Percentiles rank a stretch among this genome's conserved stretches.
Evolutionary conservation across 2,329 filamentous ascomycete species (phyloP).

Genomic region (Mariannaea elegans): DNA sequence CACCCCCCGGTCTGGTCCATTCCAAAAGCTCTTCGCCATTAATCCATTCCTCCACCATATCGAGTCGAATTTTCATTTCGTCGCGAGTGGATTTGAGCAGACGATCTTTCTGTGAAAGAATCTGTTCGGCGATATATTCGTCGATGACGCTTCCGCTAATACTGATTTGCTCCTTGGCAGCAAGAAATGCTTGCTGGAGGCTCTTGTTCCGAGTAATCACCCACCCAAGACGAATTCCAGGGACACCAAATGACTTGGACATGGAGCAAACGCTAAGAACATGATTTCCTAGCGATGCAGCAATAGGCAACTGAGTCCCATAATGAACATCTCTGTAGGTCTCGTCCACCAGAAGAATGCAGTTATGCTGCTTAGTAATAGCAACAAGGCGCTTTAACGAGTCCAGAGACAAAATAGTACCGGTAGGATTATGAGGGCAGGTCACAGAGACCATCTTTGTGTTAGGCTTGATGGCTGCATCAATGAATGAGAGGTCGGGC

Average conservation of each 20-base stretch:
- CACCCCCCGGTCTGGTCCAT: constrained; percentile 35
- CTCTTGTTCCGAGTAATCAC: constrained; percentile 21
- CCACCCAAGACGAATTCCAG: constrained; percentile 36
- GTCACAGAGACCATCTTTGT: constrained; percentile 34
- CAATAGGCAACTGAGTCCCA: constrained; percentile 17
- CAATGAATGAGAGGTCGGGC: constrained; percentile 21
- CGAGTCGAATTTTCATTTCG: constrained; percentile 32
- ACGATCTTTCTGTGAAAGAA: constrained; percentile 21
- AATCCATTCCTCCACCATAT: constrained; percentile 34
- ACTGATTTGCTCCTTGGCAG: constrained; percentile 38
- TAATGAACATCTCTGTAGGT: constrained; percentile 34
- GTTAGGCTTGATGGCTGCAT: constrained; percentile 24
- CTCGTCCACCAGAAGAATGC: constrained; percentile 34
- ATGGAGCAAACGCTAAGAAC: constrained; percentile 35
- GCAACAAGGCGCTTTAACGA: constrained; percentile 14
- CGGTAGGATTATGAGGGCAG: constrained; percentile 36
- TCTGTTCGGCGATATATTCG: constrained; percentile 34
- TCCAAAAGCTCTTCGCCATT: constrained; percentile 35
- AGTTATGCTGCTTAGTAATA: constrained; percentile 22
- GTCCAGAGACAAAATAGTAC: constrained; percentile 16
- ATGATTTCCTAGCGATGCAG: constrained; percentile 25
- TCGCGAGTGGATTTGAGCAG: constrained; percentile 22
- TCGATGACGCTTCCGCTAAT: constrained; percentile 35
- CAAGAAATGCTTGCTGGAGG: constrained; percentile 33
- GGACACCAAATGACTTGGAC: constrained; percentile 35